phyloP scores from a whole-genome alignment of 2,329 filamentous ascomycete genomes.

The Pestalotiopsis sp. region DNA sequence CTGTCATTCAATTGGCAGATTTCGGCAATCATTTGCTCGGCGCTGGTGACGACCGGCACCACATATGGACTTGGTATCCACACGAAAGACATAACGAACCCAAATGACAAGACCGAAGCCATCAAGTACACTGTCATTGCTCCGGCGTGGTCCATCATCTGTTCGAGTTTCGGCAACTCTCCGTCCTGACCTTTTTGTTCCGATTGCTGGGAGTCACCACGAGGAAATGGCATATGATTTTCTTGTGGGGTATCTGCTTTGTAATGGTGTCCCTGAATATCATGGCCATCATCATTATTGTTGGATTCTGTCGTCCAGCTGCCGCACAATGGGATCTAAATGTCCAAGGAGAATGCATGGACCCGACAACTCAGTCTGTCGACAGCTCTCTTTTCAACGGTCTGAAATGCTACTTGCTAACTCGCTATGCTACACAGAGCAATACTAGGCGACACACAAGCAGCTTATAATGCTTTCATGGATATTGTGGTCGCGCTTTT shows the following conservation, averaged over 20 bases:
- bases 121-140: conserved; percentile 15
- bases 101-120: background rate
- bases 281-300: conserved; percentile 8
- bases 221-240: conserved; percentile 6
- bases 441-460: background rate
- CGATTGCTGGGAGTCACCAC: conserved; percentile 12
- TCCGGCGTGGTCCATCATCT: conserved; percentile 12
- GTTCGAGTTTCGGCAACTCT: conserved; percentile 10
- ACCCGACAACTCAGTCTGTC: background rate
- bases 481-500: conserved; percentile 14
- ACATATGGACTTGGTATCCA: background rate
- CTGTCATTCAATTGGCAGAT: background rate
- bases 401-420: background rate
- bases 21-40: background rate
- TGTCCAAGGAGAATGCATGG: background rate
- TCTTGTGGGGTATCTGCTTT: conserved; percentile 12
- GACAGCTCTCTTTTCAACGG: background rate
- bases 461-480: conserved; percentile 13
- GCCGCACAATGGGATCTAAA: conserved; percentile 9
- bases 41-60: background rate
- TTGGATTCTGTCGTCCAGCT: conserved; percentile 7
- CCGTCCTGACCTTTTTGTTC: conserved; percentile 13
- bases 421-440: background rate
- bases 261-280: conserved; percentile 10
- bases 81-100: background rate